These are phyloP conservation scores for Naganishia sp. DNA, from an alignment of 1,284 basidiomycete species.

Conservation along the genomic window DNA sequence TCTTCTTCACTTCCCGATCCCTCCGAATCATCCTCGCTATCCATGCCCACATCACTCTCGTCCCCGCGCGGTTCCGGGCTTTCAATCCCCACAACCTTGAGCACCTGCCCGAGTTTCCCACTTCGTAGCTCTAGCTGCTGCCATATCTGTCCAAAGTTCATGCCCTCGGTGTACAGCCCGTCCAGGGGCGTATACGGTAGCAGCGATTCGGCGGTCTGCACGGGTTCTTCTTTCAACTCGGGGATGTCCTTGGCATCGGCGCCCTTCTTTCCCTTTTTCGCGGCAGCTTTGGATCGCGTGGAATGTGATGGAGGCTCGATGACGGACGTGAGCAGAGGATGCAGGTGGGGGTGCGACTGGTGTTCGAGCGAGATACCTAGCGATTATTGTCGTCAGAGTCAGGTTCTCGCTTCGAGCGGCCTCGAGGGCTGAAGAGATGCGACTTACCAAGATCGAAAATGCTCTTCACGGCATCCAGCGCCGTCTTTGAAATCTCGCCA, in stretches of 20 bases:
- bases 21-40: slow-evolving; percentile 40
- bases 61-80: slow-evolving; percentile 34
- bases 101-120: slow-evolving; percentile 54
- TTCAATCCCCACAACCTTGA: slow-evolving; percentile 46
- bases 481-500: slow-evolving; percentile 61
- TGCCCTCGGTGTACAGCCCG: slow-evolving; percentile 74
- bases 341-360: slow-evolving; percentile 65
- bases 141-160: slow-evolving; percentile 89
- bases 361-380: slow-evolving; percentile 61
- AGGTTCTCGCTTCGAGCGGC: neutral
- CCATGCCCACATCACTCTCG: slow-evolving; percentile 45
- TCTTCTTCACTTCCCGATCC: slow-evolving; percentile 40
- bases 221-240: slow-evolving; percentile 37
- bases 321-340: slow-evolving; percentile 68
- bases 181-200: slow-evolving; percentile 72
- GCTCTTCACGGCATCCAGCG: slow-evolving; percentile 70
- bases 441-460: slow-evolving; percentile 76
- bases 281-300: slow-evolving; percentile 47
- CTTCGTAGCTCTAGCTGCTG: slow-evolving; percentile 80
- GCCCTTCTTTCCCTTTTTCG: slow-evolving; percentile 47
- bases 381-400: neutral
- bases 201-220: slow-evolving; percentile 47
- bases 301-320: slow-evolving; percentile 61
- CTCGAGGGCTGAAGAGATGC: neutral
- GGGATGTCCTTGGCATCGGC: slow-evolving; percentile 38